Evolutionary conservation across 1,284 basidiomycete species (phyloP), one percentile per base, ranked within the genome.

Genomic region (Cystobasidium sp.): DNA sequence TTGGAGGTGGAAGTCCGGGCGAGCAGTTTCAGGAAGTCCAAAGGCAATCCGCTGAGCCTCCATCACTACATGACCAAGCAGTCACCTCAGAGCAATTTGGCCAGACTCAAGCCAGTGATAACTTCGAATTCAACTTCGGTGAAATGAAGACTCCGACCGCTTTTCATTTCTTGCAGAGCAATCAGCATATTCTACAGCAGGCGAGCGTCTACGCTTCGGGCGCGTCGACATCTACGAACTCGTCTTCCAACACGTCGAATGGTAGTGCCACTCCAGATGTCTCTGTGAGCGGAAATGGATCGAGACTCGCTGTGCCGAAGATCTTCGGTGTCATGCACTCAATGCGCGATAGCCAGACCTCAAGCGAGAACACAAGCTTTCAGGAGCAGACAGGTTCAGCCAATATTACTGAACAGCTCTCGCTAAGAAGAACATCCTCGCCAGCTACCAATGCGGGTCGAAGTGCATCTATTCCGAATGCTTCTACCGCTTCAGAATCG

Each of bases 81-180:
- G 14, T 39, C 39, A 59, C 56, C 52, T 1, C 64, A 62, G 59
- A 62, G 1, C n/a, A 41, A 10, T 62, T 6, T 46, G 37, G n/a
- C 62, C 24, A 47, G 37, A 46, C 18, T 41, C 37, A 67, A 41
- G 20, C 16, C 6, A 37, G 16, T 16, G 55, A 53, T 6, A 52
- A 18, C 5, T 22, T 12, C 1, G 69, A 63, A 16, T 10, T 63
- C 18, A 53, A 1, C 20, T 73, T 73, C 43, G 62, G 62, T 10
- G 70, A 73, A 22, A 16, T 66, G 16, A 73, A 73, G 53, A 73
- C 70, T 31, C 70, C 70, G 1, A 73, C 70, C 39, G 70, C 70
- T 43, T 47, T 65, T 24, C 70, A 73, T 31, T 73, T 73, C 63
- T 31, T 43, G 53, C 49, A 52, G 31, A 10, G 56, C 16, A 4